These are phyloP conservation scores for Kuraishia floccosa DNA, from an alignment of 805 yeast species.

Conservation along the genomic window DNA sequence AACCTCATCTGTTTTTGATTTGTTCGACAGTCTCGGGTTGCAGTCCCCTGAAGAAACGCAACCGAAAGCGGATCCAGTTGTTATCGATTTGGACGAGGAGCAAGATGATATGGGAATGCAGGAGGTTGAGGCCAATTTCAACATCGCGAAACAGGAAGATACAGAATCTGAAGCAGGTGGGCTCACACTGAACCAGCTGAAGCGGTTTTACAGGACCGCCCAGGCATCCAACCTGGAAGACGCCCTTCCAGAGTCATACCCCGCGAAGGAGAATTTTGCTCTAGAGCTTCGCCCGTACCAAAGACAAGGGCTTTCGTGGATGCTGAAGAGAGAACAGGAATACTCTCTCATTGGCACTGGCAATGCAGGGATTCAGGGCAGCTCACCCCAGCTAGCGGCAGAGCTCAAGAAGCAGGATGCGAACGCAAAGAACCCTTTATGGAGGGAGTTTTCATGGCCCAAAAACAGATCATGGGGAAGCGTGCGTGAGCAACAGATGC, in stretches of 20 bases:
- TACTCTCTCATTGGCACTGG: constrained; percentile 26
- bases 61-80: constrained; percentile 3
- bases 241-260: constrained; percentile 53
- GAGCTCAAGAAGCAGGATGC: constrained; percentile 24
- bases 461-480: constrained; percentile 13
- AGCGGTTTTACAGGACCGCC: constrained; percentile 62
- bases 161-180: constrained; percentile 15
- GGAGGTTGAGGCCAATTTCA: constrained; percentile 6
- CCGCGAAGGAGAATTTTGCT: constrained; percentile 36
- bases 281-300: constrained; percentile 67
- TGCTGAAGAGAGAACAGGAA: constrained; percentile 71
- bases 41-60: constrained; percentile 2
- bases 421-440: constrained; percentile 68
- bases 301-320: constrained; percentile 79
- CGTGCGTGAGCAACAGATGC: constrained; percentile 6
- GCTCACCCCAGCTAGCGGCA: constrained; percentile 9
- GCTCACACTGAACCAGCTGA: constrained; percentile 60
- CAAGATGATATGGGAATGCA: constrained; percentile 7
- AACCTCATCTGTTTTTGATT: neutral
- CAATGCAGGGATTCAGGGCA: constrained; percentile 12
- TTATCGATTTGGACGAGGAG: constrained; percentile 7
- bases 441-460: constrained; percentile 80
- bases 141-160: constrained; percentile 3
- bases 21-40: neutral
- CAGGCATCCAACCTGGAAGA: constrained; percentile 32